These are phyloP conservation scores for Entophlyctis helioformis DNA, from an alignment of 192 early-diverging fungal genomes.

Conservation along the genomic window DNA sequence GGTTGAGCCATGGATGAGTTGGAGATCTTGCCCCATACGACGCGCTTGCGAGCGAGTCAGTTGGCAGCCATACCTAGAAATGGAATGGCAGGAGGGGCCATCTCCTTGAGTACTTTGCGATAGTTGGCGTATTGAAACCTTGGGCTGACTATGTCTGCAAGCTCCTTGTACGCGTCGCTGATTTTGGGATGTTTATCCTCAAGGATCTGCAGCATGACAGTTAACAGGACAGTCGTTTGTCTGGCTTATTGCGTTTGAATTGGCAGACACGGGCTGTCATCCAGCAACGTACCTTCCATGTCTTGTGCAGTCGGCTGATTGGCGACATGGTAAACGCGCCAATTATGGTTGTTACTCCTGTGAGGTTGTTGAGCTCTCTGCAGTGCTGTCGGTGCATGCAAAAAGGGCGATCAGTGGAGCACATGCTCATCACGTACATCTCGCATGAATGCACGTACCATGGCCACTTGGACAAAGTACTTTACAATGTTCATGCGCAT, in stretches of 20 bases:
- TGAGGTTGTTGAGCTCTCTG: constrained; percentile 41
- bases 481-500: constrained; percentile 13
- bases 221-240: background rate
- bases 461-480: constrained; percentile 31
- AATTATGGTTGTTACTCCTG: constrained; percentile 40
- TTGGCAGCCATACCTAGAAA: constrained; percentile 25
- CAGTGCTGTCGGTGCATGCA: constrained; percentile 23
- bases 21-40: too few relatives aligned
- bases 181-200: constrained; percentile 25
- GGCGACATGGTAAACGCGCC: constrained; percentile 40
- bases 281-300: constrained; percentile 33
- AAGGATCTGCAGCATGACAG: constrained; percentile 12
- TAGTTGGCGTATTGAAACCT: constrained; percentile 47
- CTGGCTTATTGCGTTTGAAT: too few relatives aligned
- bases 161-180: constrained; percentile 24
- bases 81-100: constrained; percentile 31
- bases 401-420: too few relatives aligned
- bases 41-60: too few relatives aligned
- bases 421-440: too few relatives aligned
- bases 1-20: too few relatives aligned
- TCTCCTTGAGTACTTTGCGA: constrained; percentile 37
- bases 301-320: constrained; percentile 39
- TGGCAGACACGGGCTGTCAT: too few relatives aligned
- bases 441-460: too few relatives aligned
- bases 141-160: constrained; percentile 29